A percentile compares a stretch with the other conserved stretches of the same genome.
Conservation (phyloP, 2,329 filamentous ascomycete genomes). For the Trichoderma afroharzianum region DNA sequence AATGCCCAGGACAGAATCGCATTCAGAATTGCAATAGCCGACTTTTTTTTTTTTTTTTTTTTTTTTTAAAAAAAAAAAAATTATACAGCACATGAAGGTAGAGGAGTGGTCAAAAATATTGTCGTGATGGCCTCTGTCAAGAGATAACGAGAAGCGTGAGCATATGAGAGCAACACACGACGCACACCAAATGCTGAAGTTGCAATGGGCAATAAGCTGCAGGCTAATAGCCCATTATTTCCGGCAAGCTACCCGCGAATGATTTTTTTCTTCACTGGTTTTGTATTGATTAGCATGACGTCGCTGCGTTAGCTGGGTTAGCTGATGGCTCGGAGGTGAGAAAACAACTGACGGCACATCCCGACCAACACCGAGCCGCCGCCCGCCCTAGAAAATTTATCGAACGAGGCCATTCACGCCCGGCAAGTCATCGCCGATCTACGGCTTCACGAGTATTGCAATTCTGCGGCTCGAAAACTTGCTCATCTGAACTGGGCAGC, state of each 20-base stretch:
- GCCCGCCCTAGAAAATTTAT: background rate
- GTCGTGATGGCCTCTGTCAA: background rate
- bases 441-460: background rate
- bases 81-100: background rate
- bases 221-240: background rate
- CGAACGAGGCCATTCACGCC: background rate
- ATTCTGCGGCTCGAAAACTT: background rate
- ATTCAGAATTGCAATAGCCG: background rate
- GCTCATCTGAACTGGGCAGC: background rate
- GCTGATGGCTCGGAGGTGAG: background rate
- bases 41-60: too few species aligned
- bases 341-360: background rate
- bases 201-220: background rate
- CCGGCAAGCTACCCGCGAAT: background rate
- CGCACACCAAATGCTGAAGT: background rate
- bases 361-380: constrained; percentile 7
- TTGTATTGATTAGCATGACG: background rate
- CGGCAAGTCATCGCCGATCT: background rate
- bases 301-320: background rate
- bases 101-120: background rate
- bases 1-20: background rate
- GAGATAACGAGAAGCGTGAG: background rate
- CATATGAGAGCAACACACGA: background rate
- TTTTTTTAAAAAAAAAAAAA: too few species aligned
- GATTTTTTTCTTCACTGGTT: background rate